These are phyloP conservation scores for Coemansia sp. DNA, from an alignment of 192 early-diverging fungal species.

Conservation along the genomic window DNA sequence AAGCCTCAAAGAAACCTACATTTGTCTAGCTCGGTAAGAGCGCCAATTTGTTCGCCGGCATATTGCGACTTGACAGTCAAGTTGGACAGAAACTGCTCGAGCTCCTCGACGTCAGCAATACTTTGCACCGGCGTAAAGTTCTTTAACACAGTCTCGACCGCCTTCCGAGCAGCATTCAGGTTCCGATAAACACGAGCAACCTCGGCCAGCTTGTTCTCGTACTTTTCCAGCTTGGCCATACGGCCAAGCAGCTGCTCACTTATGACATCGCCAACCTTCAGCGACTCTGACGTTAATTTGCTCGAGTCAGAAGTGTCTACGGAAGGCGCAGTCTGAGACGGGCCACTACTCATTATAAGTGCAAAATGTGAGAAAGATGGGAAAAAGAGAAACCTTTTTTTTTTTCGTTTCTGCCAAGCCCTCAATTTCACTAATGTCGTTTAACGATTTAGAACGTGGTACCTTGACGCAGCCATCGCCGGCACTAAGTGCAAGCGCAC, in stretches of 20 bases:
- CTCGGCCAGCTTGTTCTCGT: slow-evolving; percentile 51
- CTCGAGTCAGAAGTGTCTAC: neutral
- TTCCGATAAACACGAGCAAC: slow-evolving; percentile 51
- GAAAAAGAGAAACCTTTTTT: neutral
- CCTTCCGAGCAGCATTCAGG: slow-evolving; percentile 45
- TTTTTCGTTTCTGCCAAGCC: slow-evolving; percentile 1
- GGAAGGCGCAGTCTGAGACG: neutral
- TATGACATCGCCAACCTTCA: slow-evolving; percentile 27
- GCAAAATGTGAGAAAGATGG: neutral
- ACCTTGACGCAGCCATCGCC: slow-evolving; percentile 21
- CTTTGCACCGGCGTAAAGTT: slow-evolving; percentile 46
- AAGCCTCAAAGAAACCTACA: neutral
- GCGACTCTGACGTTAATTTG: slow-evolving; percentile 24
- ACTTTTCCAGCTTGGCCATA: slow-evolving; percentile 43
- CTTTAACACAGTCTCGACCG: slow-evolving; percentile 42
- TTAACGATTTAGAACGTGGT: slow-evolving; percentile 63
- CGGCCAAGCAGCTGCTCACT: slow-evolving; percentile 24
- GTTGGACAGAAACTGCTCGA: slow-evolving; percentile 46
- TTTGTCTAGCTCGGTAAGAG: slow-evolving; percentile 46
- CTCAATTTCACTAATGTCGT: slow-evolving; percentile 54
- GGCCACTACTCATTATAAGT: slow-evolving; percentile 3
- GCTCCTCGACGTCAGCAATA: slow-evolving; percentile 52
- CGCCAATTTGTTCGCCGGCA: slow-evolving; percentile 50
- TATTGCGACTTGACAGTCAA: slow-evolving; percentile 45
- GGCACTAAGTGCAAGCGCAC: neutral